Percentiles rank a stretch among this genome's conserved stretches.
These are phyloP conservation scores for Pyricularia pennisetigena DNA, from an alignment of 2,329 filamentous ascomycete genomes.

Conservation along the genomic window DNA sequence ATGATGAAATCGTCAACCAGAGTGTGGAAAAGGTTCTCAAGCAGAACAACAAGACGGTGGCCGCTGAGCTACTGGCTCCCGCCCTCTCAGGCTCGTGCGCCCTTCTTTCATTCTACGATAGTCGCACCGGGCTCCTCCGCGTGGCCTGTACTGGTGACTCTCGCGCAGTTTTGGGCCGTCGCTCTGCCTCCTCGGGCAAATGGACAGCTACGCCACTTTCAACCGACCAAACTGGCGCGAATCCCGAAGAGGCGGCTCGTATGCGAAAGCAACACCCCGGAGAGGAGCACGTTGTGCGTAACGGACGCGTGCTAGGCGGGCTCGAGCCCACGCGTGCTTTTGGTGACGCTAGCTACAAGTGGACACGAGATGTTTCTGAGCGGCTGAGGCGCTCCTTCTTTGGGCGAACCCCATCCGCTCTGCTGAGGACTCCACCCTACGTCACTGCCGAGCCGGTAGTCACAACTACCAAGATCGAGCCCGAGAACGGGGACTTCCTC, in stretches of 20 bases:
- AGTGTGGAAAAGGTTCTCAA: slow-evolving; percentile 88
- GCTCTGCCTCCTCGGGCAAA: slow-evolving; percentile 61
- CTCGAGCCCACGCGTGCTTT: slow-evolving; percentile 91
- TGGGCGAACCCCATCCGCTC: slow-evolving; percentile 63
- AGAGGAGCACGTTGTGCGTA: slow-evolving; percentile 77
- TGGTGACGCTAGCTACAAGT: slow-evolving; percentile 95
- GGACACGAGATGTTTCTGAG: slow-evolving; percentile 75
- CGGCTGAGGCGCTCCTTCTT: slow-evolving; percentile 82
- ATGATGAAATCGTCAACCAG: slow-evolving; percentile 89
- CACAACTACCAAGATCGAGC: slow-evolving; percentile 85
- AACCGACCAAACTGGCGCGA: slow-evolving; percentile 88
- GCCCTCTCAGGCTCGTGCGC: slow-evolving; percentile 96
- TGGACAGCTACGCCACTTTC: slow-evolving; percentile 89
- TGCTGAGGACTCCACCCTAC: slow-evolving; percentile 87
- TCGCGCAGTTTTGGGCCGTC: slow-evolving; percentile 82
- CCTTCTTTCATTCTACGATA: slow-evolving; percentile 93
- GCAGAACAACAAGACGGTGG: slow-evolving; percentile 78
- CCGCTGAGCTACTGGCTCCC: slow-evolving; percentile 83
- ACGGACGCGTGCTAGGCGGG: slow-evolving; percentile 84
- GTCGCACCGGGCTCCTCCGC: slow-evolving; percentile 72
- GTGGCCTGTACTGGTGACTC: slow-evolving; percentile 95
- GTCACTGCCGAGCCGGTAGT: slow-evolving; percentile 94
- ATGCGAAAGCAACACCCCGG: slow-evolving; percentile 80
- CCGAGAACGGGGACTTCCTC: slow-evolving; percentile 84
- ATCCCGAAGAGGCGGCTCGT: slow-evolving; percentile 72